These are phyloP conservation scores for Saccharomycopsis sp. DNA, from an alignment of 805 yeast genomes.

Conservation along the genomic window DNA sequence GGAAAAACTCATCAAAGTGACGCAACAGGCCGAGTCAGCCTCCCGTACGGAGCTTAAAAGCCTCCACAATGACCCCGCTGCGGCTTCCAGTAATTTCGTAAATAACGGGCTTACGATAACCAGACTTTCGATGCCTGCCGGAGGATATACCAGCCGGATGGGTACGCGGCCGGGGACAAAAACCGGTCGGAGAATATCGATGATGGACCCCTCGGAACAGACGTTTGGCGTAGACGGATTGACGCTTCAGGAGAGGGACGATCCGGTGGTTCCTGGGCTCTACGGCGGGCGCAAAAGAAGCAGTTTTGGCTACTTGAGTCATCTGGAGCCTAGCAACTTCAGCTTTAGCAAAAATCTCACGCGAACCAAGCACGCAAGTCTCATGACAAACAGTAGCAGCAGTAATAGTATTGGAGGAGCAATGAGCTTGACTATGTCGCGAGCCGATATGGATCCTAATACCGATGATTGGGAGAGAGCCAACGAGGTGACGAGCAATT, in stretches of 20 bases:
- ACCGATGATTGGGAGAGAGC: slow-evolving; percentile 82
- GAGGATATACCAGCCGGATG: background rate
- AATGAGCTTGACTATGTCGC: slow-evolving; percentile 22
- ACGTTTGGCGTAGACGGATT: background rate
- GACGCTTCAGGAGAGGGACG: background rate
- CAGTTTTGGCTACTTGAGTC: background rate
- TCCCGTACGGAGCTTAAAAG: background rate
- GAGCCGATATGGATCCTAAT: slow-evolving; percentile 34
- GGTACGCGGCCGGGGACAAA: background rate
- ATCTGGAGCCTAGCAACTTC: slow-evolving; percentile 25
- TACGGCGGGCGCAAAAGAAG: background rate
- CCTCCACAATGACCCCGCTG: no score
- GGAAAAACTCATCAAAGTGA: slow-evolving; percentile 24
- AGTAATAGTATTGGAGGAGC: slow-evolving; percentile 15
- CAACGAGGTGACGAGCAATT: slow-evolving; percentile 79
- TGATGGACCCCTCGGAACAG: background rate
- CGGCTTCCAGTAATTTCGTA: background rate
- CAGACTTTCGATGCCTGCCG: slow-evolving; percentile 11
- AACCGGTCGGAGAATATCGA: background rate
- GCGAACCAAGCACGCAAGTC: slow-evolving; percentile 25
- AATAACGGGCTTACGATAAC: background rate
- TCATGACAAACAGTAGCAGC: slow-evolving; percentile 21
- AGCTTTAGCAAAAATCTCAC: slow-evolving; percentile 29
- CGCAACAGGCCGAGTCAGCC: background rate
- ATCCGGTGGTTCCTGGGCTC: background rate